Conservation (phyloP, 169 alveolate species). For the Plasmodium knowlesi region DNA sequence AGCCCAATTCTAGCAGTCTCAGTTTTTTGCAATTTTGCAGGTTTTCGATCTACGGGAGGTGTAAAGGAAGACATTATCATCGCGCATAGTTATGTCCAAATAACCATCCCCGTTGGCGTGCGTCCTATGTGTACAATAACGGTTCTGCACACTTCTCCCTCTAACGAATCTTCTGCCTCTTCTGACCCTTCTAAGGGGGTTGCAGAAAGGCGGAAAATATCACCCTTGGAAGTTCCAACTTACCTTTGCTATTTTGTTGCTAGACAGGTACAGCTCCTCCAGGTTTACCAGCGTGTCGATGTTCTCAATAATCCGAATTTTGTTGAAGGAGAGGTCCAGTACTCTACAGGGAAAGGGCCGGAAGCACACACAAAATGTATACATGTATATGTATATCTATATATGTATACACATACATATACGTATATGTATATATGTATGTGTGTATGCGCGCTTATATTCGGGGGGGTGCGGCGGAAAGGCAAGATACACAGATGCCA, state of each 20-base stretch:
- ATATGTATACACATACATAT: conserved; percentile 1
- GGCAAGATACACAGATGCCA: background rate
- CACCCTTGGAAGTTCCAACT: background rate
- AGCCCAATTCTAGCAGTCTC: conserved; percentile 89
- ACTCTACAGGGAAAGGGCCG: conserved; percentile 54
- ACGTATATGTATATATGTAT: background rate
- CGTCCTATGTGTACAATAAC: background rate
- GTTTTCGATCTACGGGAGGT: conserved; percentile 76
- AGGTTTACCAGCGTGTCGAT: conserved; percentile 80
- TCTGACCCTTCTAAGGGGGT: background rate
- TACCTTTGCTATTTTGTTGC: conserved; percentile 85
- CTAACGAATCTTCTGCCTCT: background rate
- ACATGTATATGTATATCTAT: no score
- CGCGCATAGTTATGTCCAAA: background rate
- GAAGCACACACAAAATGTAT: background rate
- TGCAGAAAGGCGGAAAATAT: background rate
- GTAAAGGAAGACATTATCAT: background rate
- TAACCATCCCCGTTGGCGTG: background rate
- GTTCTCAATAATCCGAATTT: conserved; percentile 81
- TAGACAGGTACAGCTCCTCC: conserved; percentile 88
- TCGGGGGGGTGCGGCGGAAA: background rate
- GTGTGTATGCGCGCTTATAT: background rate
- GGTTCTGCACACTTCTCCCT: background rate
- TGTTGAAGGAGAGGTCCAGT: conserved; percentile 86
- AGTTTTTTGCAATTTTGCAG: conserved; percentile 79